Base-by-base conservation (phyloP, 495 filamentous ascomycete species). In the Lentithecium fluviatile region DNA sequence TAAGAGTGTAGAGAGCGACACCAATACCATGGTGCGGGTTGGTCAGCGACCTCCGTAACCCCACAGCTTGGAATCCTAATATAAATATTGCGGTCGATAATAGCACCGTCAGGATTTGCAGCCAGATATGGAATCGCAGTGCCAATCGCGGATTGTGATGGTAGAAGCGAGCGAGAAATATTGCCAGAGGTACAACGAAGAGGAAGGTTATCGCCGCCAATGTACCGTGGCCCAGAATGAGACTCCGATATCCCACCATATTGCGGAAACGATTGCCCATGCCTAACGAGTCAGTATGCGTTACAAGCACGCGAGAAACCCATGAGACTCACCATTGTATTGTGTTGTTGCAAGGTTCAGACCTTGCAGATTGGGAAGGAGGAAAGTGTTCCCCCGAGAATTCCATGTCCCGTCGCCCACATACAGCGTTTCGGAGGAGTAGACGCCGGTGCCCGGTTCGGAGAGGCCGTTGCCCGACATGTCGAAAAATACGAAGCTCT, bases 401-500 rank as follows among this genome's bases (percentile, higher is more conserved):
- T 96, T 90, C 91, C 91, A 96, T 26, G 91, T 96, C 26, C 91
- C 91, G 77, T 96, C 91, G 58, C 91, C 91, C 17, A 96, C 91
- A 64, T 81, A 83, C 74, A 95, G 78, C 42, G 88, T 93, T 73
- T 90, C 82, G 45, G 90, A 95, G 46, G 81, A 75, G 77, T 96
- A 96, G 20, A 83, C 84, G 73, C 86, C 88, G 79, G 86, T 88
- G 71, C 91, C 91, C 20, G 91, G 78, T 58, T 88, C 83, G 57
- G 90, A 84, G 55, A 94, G 79, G 7, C 19, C 25, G n/a, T 32
- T 36, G 26, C 55, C 45, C 38, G 65, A 63, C 65, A 68, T 67
- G 52, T 7, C 52, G 36, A 24, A 17, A 15, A 20, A 23, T 15
- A 32, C 29, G 4, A 10, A 10, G 29, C 10, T 32, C 29, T 10